A percentile compares a stretch with the other conserved stretches of the same genome.
Conservation (phyloP, 2,329 filamentous ascomycete species). For the Sporothrix schenckii region DNA sequence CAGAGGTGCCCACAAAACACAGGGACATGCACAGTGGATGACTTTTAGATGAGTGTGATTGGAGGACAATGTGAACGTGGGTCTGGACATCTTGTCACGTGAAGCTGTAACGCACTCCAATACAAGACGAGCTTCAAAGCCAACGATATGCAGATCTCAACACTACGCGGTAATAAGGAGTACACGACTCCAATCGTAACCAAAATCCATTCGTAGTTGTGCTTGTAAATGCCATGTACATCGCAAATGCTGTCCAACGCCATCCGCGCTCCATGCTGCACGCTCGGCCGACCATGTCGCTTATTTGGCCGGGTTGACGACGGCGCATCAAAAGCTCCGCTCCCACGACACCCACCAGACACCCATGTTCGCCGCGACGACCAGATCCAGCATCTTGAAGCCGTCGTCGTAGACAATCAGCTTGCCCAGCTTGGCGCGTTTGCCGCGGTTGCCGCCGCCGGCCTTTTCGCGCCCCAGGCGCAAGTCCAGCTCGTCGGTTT, state of each 20-base stretch:
- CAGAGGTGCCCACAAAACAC: conserved; percentile 11
- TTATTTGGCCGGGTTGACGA: too few relatives aligned
- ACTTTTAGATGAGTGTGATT: conserved; percentile 23
- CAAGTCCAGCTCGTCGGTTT: conserved; percentile 50
- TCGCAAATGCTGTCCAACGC: background rate
- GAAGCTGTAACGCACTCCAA: conserved; percentile 4
- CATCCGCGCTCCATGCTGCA: background rate
- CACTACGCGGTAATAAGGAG: too few relatives aligned
- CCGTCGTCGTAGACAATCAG: conserved; percentile 87
- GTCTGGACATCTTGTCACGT: background rate
- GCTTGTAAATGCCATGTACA: background rate
- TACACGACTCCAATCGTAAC: background rate
- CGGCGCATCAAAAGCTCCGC: conserved; percentile 7
- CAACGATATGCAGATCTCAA: background rate
- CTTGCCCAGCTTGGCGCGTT: conserved; percentile 90
- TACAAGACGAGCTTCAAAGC: background rate
- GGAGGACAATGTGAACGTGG: background rate
- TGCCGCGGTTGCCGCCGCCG: conserved; percentile 82
- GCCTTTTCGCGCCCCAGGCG: conserved; percentile 80
- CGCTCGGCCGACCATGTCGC: too few relatives aligned
- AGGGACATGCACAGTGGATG: conserved; percentile 26
- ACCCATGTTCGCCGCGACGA: conserved; percentile 88
- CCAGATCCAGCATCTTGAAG: conserved; percentile 90
- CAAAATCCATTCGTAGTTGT: background rate
- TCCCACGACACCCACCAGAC: conserved; percentile 93